Conservation (phyloP, 371 early-diverging fungal species). For the Mucor lusitanicus region DNA sequence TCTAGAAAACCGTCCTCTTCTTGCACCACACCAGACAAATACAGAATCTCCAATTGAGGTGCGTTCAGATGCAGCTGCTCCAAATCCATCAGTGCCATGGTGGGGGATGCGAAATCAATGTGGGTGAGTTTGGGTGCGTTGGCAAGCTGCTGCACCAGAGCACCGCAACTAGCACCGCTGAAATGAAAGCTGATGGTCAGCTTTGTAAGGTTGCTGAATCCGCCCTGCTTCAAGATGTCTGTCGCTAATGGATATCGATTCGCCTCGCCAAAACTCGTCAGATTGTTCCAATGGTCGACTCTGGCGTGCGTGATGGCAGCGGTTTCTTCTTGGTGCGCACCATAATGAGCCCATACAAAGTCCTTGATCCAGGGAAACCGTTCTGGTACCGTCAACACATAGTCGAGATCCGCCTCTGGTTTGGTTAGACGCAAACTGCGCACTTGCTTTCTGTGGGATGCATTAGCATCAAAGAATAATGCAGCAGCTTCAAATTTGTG, state of each 20-base stretch:
- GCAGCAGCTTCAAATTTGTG: not conserved
- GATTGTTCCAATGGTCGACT: not conserved
- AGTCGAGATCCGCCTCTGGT: not conserved
- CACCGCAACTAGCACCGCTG: not conserved
- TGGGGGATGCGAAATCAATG: not conserved
- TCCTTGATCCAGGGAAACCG: not conserved
- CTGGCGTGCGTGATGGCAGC: not conserved
- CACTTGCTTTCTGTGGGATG: not conserved
- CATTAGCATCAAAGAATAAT: not conserved
- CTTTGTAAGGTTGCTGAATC: not conserved
- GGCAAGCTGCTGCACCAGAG: not conserved
- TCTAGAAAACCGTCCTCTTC: not conserved
- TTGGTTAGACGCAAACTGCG: not conserved
- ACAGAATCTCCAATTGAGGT: not conserved
- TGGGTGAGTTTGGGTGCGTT: not conserved
- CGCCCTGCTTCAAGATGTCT: not conserved
- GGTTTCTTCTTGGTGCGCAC: not conserved
- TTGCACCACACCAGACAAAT: not conserved
- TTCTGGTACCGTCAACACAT: not conserved
- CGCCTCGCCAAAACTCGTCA: not conserved
- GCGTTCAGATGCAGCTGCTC: not conserved
- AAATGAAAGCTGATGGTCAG: not conserved
- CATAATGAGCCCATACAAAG: not conserved
- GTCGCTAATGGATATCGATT: not conserved
- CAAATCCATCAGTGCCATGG: not conserved